These are phyloP conservation scores for Plasmodium fragile DNA, from an alignment of 169 alveolate species.

Conservation along the genomic window DNA sequence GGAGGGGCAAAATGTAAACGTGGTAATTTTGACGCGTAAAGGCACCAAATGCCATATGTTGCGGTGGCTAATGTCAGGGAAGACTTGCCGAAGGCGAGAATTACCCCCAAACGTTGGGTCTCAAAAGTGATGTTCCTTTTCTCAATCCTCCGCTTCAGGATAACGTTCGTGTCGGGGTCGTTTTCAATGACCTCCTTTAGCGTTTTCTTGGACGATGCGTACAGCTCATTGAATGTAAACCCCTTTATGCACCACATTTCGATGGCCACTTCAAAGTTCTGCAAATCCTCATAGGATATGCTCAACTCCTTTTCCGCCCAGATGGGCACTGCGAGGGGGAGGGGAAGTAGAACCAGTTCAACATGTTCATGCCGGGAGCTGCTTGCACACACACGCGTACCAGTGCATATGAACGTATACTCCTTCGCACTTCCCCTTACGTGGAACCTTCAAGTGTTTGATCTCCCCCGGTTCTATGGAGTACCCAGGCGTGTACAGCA, in stretches of 20 bases:
- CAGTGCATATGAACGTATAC: not conserved
- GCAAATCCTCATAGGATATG: constrained; percentile 87
- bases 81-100: not conserved
- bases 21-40: not conserved
- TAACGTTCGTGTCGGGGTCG: constrained; percentile 84
- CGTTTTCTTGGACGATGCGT: constrained; percentile 83
- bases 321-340: constrained; percentile 75
- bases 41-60: not conserved
- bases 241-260: constrained; percentile 88
- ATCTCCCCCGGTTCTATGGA: constrained; percentile 84
- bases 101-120: constrained; percentile 68
- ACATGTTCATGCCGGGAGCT: not conserved
- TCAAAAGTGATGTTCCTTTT: constrained; percentile 54
- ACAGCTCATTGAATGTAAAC: constrained; percentile 83
- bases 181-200: constrained; percentile 86
- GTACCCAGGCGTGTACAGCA: constrained; percentile 84
- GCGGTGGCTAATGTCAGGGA: not conserved
- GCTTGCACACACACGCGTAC: not conserved
- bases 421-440: constrained; percentile 38
- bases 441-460: constrained; percentile 76
- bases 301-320: constrained; percentile 83
- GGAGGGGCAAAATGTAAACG: not conserved
- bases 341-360: not conserved
- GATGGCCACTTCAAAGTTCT: constrained; percentile 83
- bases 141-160: constrained; percentile 81